These are phyloP conservation scores for Penicillium sp. DNA, from an alignment of 2,329 filamentous ascomycete genomes.

Conservation along the genomic window DNA sequence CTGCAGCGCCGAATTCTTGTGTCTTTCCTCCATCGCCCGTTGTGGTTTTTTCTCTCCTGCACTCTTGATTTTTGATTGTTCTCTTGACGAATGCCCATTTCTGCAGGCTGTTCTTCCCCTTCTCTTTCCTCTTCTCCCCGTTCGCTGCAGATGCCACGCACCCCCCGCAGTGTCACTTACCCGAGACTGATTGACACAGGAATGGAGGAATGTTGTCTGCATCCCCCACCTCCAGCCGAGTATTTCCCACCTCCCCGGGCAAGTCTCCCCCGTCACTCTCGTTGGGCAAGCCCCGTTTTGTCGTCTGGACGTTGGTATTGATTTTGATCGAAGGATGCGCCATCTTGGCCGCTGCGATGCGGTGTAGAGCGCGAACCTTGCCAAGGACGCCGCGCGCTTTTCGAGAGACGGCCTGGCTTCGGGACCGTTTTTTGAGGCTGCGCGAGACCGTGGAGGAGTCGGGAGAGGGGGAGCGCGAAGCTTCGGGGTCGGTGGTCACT, in stretches of 20 bases:
- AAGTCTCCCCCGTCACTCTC: slow-evolving; percentile 29
- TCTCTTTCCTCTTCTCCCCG: slow-evolving; percentile 10
- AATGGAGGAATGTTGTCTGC: slow-evolving; percentile 34
- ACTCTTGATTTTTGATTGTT: too few relatives aligned
- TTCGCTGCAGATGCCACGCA: slow-evolving; percentile 13
- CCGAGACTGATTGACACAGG: slow-evolving; percentile 33
- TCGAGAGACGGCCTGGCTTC: slow-evolving; percentile 30
- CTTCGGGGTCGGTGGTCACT: slow-evolving; percentile 26
- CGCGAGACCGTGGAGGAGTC: slow-evolving; percentile 23
- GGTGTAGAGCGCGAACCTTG: slow-evolving; percentile 37
- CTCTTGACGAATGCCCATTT: too few relatives aligned
- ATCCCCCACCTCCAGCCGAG: slow-evolving; percentile 23
- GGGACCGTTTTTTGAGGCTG: slow-evolving; percentile 27
- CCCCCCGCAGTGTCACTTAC: slow-evolving; percentile 23
- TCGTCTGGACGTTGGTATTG: slow-evolving; percentile 34
- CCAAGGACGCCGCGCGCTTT: slow-evolving; percentile 39
- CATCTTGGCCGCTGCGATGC: slow-evolving; percentile 38
- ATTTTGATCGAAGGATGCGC: slow-evolving; percentile 37
- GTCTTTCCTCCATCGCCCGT: neutral
- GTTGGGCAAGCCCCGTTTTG: slow-evolving; percentile 33
- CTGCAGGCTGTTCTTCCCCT: neutral
- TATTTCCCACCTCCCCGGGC: slow-evolving; percentile 25
- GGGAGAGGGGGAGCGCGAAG: slow-evolving; percentile 30
- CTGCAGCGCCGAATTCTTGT: neutral
- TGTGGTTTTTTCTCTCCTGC: too few relatives aligned